Base-by-base conservation (phyloP, 2,329 filamentous ascomycete genomes). In the Colletotrichum limetticola region DNA sequence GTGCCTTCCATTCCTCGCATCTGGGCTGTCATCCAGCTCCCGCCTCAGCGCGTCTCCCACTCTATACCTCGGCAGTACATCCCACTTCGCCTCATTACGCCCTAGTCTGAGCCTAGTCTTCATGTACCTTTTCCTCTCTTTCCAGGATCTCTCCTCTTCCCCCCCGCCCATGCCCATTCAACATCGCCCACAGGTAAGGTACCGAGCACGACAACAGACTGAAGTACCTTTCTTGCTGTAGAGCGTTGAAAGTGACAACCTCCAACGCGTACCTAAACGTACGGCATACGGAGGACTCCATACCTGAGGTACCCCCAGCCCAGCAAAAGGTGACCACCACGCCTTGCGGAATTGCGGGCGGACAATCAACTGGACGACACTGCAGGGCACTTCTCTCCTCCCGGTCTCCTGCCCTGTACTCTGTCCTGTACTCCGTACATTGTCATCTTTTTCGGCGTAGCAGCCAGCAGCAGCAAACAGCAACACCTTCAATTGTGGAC, bases 101-200 rank as follows among this genome's bases (percentile, higher is more conserved):
- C 42, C 11, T 14, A 19, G 28, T 11, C 42, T n/a, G 11, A 12
- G 24, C 22, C 9, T 24, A 26, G 62, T 49, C 42, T 11, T 12
- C n/a, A 68, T 30, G 59, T 68, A 49, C 30, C 66, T 57, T 62
- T 56, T 46, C 35, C 42, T 26, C 8, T 28, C 32, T 24, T 49
- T 19, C 42, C 8, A 42, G 37, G 37, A 42, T 42, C 14, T 42
- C 37, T 42, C 37, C 14, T 42, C 32, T 12, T 1, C 8, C 8
- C 30, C 30, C 30, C 30, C 30, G 30, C 42, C 42, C 42, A 19
- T 49, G 42, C 42, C 42, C 42, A 49, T 42, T 42, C 37, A 16
- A 42, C 37, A 42, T 42, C 16, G 37, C 42, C 42, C 42, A n/a
- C 6, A 49, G 19, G 42, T 49, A n/a, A 49, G 19, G 42, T 49